A percentile compares a stretch with the other conserved stretches of the same genome.
Conservation (phyloP, 768 basidiomycete species). For the Tricholoma furcatifolium region DNA sequence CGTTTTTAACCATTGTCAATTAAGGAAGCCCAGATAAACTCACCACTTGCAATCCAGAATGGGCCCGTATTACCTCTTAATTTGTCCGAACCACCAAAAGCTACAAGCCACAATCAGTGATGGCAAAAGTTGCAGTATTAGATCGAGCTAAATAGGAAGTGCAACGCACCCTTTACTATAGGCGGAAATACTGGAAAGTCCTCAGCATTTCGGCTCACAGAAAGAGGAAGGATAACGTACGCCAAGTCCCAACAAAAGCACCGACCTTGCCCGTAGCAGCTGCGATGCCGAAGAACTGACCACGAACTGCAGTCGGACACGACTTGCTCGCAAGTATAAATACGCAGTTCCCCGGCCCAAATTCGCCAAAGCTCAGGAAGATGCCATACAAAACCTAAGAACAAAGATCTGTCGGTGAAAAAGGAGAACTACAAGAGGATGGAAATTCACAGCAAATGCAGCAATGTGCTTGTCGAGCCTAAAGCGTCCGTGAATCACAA, state of each 20-base stretch:
- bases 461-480: constrained; percentile 62
- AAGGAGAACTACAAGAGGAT: not conserved
- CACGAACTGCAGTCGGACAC: constrained; percentile 80
- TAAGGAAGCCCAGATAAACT: no score
- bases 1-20: not conserved
- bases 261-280: constrained; percentile 85
- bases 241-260: constrained; percentile 80
- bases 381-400: constrained; percentile 79
- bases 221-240: constrained; percentile 36
- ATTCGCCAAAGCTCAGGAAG: constrained; percentile 85
- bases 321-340: constrained; percentile 75
- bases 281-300: constrained; percentile 83
- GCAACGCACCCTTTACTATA: constrained; percentile 53
- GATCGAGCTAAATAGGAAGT: no score
- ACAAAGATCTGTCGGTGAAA: not conserved
- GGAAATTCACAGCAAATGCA: constrained; percentile 61
- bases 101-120: constrained; percentile 27
- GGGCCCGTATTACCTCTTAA: constrained; percentile 74
- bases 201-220: not conserved
- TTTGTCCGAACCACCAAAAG: constrained; percentile 55
- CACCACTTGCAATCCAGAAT: constrained; percentile 80
- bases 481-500: not conserved
- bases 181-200: constrained; percentile 54
- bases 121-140: not conserved
- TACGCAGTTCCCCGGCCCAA: constrained; percentile 83